A percentile compares a stretch with the other conserved stretches of the same genome.
Evolutionary conservation across 2,329 filamentous ascomycete species (phyloP).

Genomic region (Hypoxylon sp.): DNA sequence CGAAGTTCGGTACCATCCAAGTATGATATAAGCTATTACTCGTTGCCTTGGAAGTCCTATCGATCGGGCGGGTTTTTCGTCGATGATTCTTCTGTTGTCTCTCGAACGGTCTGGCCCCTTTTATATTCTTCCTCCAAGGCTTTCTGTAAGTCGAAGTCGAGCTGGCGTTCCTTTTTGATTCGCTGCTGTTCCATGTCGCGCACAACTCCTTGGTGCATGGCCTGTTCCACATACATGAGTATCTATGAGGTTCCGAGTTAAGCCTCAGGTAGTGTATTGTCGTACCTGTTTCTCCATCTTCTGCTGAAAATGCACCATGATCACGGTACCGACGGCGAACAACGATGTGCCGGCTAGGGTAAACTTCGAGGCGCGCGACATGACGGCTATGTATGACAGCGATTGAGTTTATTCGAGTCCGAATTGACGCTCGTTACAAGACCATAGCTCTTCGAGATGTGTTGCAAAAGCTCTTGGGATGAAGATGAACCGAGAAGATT

Average conservation of each 20-base stretch:
- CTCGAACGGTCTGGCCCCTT: slow-evolving; percentile 81
- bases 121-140: slow-evolving; percentile 89
- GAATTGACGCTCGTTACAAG: slow-evolving; percentile 9
- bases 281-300: slow-evolving; percentile 83
- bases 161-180: slow-evolving; percentile 87
- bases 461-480: not conserved
- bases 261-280: slow-evolving; percentile 5
- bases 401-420: not conserved
- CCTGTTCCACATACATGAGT: slow-evolving; percentile 61
- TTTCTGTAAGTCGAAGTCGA: slow-evolving; percentile 93
- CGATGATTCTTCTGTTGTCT: slow-evolving; percentile 36
- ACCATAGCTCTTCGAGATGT: slow-evolving; percentile 7
- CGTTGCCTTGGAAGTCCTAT: slow-evolving; percentile 23
- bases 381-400: slow-evolving; percentile 54
- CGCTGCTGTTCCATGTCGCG: slow-evolving; percentile 95
- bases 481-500: slow-evolving; percentile 9
- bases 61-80: slow-evolving; percentile 40
- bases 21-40: not conserved
- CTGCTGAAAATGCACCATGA: slow-evolving; percentile 91
- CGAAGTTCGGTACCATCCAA: not conserved
- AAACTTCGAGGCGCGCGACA: slow-evolving; percentile 92
- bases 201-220: slow-evolving; percentile 95
- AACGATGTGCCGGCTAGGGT: slow-evolving; percentile 83
- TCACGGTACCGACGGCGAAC: slow-evolving; percentile 80
- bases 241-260: not conserved